Conservation (phyloP, 176 grass and related monocot species). For the bread wheat (Triticum aestivum) region DNA sequence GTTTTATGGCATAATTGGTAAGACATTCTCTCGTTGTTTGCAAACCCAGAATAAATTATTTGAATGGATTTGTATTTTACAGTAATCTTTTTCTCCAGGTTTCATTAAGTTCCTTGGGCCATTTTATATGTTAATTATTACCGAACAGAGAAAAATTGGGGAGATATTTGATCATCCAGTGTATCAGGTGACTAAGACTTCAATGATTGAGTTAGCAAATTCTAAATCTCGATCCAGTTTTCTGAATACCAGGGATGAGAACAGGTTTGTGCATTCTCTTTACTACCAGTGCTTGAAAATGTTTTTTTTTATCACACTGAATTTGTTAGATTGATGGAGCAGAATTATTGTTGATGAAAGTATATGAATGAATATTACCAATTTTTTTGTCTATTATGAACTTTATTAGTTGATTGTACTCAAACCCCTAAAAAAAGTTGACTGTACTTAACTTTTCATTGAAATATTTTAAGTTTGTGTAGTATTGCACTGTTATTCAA, state of each 20-base stretch:
- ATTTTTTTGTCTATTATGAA: neutral
- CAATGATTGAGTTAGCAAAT: constrained; percentile 66
- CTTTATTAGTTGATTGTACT: neutral
- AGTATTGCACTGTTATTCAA: neutral
- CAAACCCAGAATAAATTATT: neutral
- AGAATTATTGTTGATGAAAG: neutral
- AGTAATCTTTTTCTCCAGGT: constrained; percentile 43
- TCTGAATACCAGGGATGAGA: constrained; percentile 50
- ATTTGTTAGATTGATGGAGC: neutral
- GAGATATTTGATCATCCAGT: constrained; percentile 79
- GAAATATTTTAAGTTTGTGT: neutral
- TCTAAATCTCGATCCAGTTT: constrained; percentile 42
- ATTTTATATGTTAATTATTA: constrained; percentile 94
- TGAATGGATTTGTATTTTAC: constrained; percentile 11
- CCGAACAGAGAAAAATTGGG: constrained; percentile 71
- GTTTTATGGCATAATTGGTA: constrained; percentile 93
- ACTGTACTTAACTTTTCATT: neutral
- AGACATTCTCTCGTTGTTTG: neutral
- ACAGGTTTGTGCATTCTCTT: constrained; percentile 40
- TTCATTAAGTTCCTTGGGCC: constrained; percentile 89
- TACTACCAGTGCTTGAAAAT: neutral
- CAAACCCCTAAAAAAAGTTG: neutral
- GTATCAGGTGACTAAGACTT: constrained; percentile 71
- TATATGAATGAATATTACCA: neutral
- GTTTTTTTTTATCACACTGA: constrained; percentile 1